A percentile compares a stretch with the other conserved stretches of the same genome.
phyloP scores from a whole-genome alignment of 2,329 filamentous ascomycete genomes.

The Colletotrichum brevisporum region DNA sequence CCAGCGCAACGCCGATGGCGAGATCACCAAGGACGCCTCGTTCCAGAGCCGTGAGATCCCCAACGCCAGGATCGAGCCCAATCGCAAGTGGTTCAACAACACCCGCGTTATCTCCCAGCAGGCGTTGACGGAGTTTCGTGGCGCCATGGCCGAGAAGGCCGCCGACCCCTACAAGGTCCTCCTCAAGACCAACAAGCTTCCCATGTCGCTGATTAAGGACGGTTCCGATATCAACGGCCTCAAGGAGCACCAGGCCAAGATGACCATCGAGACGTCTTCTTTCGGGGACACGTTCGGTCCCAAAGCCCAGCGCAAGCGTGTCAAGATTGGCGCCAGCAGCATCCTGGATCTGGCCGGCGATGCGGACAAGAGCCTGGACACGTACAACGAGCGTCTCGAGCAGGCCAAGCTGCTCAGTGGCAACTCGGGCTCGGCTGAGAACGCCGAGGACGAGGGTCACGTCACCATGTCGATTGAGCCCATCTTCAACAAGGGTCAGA shows the following conservation, averaged over 20 bases:
- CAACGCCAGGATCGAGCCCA: constrained; percentile 90
- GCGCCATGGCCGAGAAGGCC: constrained; percentile 91
- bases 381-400: constrained; percentile 84
- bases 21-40: constrained; percentile 86
- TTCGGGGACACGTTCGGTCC: constrained; percentile 93
- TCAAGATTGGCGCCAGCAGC: constrained; percentile 88
- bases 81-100: constrained; percentile 98
- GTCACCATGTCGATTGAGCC: constrained; percentile 81
- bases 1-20: constrained; percentile 84
- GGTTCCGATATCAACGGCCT: constrained; percentile 81
- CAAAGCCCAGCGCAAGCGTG: constrained; percentile 92
- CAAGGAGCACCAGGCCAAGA: constrained; percentile 94
- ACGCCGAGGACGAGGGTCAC: constrained; percentile 57
- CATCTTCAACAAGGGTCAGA: constrained; percentile 95
- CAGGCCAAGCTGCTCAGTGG: constrained; percentile 84
- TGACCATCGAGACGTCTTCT: constrained; percentile 88
- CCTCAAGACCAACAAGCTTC: constrained; percentile 97
- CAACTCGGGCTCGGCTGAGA: constrained; percentile 70
- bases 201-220: constrained; percentile 93
- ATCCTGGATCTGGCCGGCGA: constrained; percentile 86
- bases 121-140: constrained; percentile 86
- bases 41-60: constrained; percentile 89
- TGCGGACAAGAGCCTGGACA: constrained; percentile 84
- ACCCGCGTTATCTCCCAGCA: constrained; percentile 92
- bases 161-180: constrained; percentile 93